Evolutionary conservation across 2,329 filamentous ascomycete genomes (phyloP).

Genomic region (Rutstroemia sp.): DNA sequence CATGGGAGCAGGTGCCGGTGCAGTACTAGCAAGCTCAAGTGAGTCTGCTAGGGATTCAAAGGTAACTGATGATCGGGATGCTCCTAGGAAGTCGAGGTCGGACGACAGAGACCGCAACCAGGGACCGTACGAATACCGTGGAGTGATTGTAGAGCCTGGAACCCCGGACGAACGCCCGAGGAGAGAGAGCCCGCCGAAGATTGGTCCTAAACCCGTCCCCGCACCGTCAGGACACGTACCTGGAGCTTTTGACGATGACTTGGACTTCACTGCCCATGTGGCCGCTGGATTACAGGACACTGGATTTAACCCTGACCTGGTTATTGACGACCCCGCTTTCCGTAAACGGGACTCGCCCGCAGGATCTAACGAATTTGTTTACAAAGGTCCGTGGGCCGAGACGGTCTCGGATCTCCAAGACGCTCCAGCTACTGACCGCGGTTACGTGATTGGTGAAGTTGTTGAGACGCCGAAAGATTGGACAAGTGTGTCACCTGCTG

Average conservation of each 20-base stretch:
- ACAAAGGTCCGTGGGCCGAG: slow-evolving; percentile 43
- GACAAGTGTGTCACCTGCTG: slow-evolving; percentile 28
- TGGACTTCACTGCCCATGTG: slow-evolving; percentile 62
- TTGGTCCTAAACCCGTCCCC: slow-evolving; percentile 48
- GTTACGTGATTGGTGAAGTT: slow-evolving; percentile 42
- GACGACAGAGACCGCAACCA: slow-evolving; percentile 12
- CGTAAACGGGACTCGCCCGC: slow-evolving; percentile 57
- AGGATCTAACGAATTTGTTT: slow-evolving; percentile 42
- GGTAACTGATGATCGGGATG: slow-evolving; percentile 2
- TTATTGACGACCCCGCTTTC: slow-evolving; percentile 58
- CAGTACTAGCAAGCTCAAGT: slow-evolving; percentile 20
- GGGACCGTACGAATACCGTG: slow-evolving; percentile 24
- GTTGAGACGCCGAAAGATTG: slow-evolving; percentile 35
- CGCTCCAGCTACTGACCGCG: slow-evolving; percentile 24
- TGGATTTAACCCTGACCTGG: slow-evolving; percentile 64
- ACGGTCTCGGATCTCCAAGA: slow-evolving; percentile 37
- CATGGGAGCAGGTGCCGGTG: slow-evolving; percentile 33
- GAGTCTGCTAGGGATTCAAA: slow-evolving; percentile 15
- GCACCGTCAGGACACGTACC: slow-evolving; percentile 44
- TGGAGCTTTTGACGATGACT: slow-evolving; percentile 58
- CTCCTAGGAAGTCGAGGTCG: not conserved
- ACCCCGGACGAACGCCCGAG: not conserved
- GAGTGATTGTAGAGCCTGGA: slow-evolving; percentile 22
- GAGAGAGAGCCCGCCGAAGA: slow-evolving; percentile 37
- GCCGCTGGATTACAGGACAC: slow-evolving; percentile 62